Conservation (phyloP, 768 basidiomycete genomes). For the Strobilomyces echinocephalus region DNA sequence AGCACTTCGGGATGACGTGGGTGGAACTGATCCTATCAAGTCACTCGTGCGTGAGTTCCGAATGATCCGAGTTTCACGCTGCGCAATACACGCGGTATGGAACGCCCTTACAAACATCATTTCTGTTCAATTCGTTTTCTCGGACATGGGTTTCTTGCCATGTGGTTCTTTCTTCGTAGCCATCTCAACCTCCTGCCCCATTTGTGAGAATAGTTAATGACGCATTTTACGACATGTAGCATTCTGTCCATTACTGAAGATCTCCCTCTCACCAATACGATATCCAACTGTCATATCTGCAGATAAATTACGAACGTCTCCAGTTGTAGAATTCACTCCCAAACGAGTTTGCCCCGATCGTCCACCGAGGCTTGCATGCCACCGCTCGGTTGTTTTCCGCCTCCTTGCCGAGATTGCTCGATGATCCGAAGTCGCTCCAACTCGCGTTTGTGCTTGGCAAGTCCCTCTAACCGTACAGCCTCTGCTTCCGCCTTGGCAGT, state of each 20-base stretch:
- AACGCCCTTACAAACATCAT: conserved; percentile 5
- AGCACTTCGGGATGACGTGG: background rate
- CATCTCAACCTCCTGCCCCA: conserved; percentile 5
- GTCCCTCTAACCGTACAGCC: conserved; percentile 41
- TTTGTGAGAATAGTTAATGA: conserved; percentile 10
- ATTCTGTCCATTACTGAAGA: conserved; percentile 13
- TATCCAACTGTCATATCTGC: conserved; percentile 9
- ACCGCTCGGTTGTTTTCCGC: conserved; percentile 37
- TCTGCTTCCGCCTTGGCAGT: conserved; percentile 54
- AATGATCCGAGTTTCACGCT: conserved; percentile 12
- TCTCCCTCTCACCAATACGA: conserved; percentile 10
- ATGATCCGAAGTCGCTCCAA: conserved; percentile 50
- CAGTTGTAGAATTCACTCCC: conserved; percentile 33
- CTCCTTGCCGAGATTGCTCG: conserved; percentile 35
- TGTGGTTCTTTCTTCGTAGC: conserved; percentile 5
- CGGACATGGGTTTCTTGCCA: conserved; percentile 21
- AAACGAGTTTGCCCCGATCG: conserved; percentile 53
- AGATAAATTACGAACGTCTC: conserved; percentile 21
- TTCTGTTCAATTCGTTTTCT: conserved; percentile 1
- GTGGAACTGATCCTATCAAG: conserved; percentile 5
- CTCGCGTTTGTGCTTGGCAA: conserved; percentile 58
- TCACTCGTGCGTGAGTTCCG: conserved; percentile 9
- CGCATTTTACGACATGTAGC: conserved; percentile 22
- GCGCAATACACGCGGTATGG: conserved; percentile 11
- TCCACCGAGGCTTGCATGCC: conserved; percentile 63